Percentiles rank a stretch among this genome's conserved stretches.
Evolutionary conservation across 2,329 filamentous ascomycete species (phyloP).

Genomic region (Aspergillus novofumigatus): DNA sequence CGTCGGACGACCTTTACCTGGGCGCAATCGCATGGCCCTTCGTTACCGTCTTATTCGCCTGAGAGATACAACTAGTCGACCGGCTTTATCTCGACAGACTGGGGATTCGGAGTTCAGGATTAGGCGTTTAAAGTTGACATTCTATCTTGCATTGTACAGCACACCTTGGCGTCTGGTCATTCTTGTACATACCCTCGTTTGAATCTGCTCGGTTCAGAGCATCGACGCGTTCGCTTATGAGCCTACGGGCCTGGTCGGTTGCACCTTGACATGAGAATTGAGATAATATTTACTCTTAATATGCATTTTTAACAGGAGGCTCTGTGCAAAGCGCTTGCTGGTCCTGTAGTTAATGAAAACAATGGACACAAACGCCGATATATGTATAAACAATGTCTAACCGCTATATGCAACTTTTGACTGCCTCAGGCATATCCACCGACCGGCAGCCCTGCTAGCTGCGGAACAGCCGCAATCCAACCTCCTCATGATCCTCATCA

Average conservation of each 20-base stretch:
- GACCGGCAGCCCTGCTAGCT: not conserved
- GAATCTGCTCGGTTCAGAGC: too few species aligned
- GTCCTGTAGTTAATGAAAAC: not conserved
- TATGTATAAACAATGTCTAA: not conserved
- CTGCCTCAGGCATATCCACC: not conserved
- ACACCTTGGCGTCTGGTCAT: not conserved
- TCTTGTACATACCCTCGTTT: not conserved
- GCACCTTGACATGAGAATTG: not conserved
- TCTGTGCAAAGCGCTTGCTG: not conserved
- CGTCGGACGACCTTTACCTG: slow-evolving; percentile 19
- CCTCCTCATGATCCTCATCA: slow-evolving; percentile 29
- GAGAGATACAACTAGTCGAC: not conserved
- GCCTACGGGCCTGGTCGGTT: not conserved
- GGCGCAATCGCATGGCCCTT: slow-evolving; percentile 6
- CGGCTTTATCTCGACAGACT: not conserved
- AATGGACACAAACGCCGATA: not conserved
- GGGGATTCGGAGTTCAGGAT: not conserved
- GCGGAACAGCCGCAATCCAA: slow-evolving; percentile 32
- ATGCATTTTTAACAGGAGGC: not conserved
- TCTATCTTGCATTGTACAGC: not conserved
- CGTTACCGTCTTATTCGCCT: slow-evolving; percentile 14
- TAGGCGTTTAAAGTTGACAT: not conserved
- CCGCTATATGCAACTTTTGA: slow-evolving; percentile 1
- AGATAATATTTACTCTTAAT: not conserved
- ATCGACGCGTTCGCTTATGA: too few species aligned